Base-by-base conservation (phyloP, 1,139 yeast genomes). In the Petasospora fabianii region DNA sequence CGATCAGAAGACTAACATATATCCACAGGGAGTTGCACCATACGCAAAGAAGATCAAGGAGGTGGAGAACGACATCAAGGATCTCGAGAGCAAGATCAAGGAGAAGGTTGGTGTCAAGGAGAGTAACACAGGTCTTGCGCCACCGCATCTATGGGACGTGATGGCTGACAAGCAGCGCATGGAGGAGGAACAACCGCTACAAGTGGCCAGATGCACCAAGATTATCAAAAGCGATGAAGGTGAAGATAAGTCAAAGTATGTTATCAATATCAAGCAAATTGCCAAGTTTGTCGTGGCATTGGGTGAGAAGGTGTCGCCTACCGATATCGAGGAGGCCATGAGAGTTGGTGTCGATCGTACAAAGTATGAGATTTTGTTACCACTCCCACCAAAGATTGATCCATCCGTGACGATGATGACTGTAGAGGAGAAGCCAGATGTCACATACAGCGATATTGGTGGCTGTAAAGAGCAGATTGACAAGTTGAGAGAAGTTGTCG, bases 351-450 rank as follows among this genome's bases (percentile, higher is more conserved):
- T 92, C 45, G 98, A 92, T 63, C 80, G 98, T 64, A 88, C 86
- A 58, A 92, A 92, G 65, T 92, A 94, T 66, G 96, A 90, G 63
- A 92, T 92, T 59, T 96, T 88, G 71, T 74, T 92, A 55, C 98
- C 99, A 19, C 72, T 94, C 51, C 98, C 98, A 17, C 98, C 99
- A 38, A 74, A 96, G 60, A 92, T 92, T 60, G 98, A 92, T 63
- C 97, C 98, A 10, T 78, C 90, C 14, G 98, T 92, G 39, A 92
- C 98, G n/a, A 92, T 92, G 98, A 92, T 92, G 98, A 90, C 97
- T 1, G 98, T 92, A 38, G 98, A 92, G 64, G 98, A 92, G 62
- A 92, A 92, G 64, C 98, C 98, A 14, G 94, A 84, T 64, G 92
- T 84, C 27, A 84, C 94, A 11, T 84, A 84, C 59, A 77, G 84